These are phyloP conservation scores for Candida pseudoglaebosa DNA, from an alignment of 805 yeast genomes.

Conservation along the genomic window DNA sequence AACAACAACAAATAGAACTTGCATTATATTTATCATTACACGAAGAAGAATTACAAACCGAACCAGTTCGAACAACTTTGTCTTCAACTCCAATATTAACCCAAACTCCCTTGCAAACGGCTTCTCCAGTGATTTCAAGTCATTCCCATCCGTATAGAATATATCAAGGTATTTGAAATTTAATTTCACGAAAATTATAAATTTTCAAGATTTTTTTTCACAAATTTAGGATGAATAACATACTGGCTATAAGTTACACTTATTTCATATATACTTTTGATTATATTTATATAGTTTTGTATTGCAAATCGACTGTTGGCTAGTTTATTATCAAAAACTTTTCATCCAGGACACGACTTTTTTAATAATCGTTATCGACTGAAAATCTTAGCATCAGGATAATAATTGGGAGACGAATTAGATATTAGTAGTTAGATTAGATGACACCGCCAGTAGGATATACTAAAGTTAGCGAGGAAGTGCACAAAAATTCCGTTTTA, in stretches of 20 bases:
- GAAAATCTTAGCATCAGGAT: too few species aligned
- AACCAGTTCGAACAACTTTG: neutral
- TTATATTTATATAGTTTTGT: neutral
- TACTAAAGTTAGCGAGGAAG: slow-evolving; percentile 31
- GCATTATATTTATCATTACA: slow-evolving; percentile 2
- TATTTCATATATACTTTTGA: too few species aligned
- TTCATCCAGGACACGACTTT: neutral
- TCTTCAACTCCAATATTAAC: neutral
- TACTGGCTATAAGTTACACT: too few species aligned
- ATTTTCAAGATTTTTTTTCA: too few species aligned
- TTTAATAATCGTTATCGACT: neutral
- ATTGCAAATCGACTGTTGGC: neutral
- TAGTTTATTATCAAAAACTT: too few species aligned
- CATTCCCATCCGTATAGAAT: neutral
- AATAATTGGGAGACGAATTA: too few species aligned
- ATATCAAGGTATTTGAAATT: neutral
- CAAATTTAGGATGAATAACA: too few species aligned
- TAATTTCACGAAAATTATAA: too few species aligned
- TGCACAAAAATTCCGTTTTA: slow-evolving; percentile 17
- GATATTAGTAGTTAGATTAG: too few species aligned
- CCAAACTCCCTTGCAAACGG: too few species aligned
- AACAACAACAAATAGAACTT: slow-evolving; percentile 1
- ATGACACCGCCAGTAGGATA: slow-evolving; percentile 32
- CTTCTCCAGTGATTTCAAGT: neutral
- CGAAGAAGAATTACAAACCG: neutral